Evolutionary conservation across 1,139 yeast species (phyloP).

Genomic region (Arxiozyma slooffiae): DNA sequence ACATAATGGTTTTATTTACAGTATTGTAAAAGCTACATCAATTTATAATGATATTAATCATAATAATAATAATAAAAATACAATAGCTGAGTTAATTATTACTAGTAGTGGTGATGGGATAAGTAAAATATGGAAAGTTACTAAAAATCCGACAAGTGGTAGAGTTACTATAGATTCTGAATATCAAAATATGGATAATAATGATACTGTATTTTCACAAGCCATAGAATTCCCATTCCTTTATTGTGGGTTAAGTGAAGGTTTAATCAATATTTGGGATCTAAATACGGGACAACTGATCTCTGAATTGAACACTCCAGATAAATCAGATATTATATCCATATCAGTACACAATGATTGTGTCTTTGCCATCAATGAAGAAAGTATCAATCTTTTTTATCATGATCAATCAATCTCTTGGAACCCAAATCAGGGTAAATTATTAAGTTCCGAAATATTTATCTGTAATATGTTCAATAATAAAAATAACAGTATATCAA

Average conservation of each 20-base stretch:
- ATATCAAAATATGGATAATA: slow-evolving; percentile 44
- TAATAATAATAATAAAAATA: slow-evolving; percentile 22
- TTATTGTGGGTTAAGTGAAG: slow-evolving; percentile 70
- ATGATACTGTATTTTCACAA: slow-evolving; percentile 62
- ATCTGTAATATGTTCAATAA: slow-evolving; percentile 8
- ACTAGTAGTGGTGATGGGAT: slow-evolving; percentile 90
- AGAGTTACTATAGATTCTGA: slow-evolving; percentile 13
- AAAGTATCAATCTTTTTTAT: slow-evolving; percentile 47
- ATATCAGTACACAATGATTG: slow-evolving; percentile 39
- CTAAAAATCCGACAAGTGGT: slow-evolving; percentile 7
- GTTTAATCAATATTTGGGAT: slow-evolving; percentile 75
- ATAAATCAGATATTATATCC: slow-evolving; percentile 41
- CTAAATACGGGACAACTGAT: slow-evolving; percentile 66
- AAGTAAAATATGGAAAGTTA: slow-evolving; percentile 61
- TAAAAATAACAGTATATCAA: slow-evolving; percentile 1
- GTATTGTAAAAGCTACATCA: slow-evolving; percentile 36
- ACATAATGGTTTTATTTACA: slow-evolving; percentile 81
- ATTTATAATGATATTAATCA: slow-evolving; percentile 3
- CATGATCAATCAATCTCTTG: slow-evolving; percentile 33
- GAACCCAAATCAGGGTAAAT: slow-evolving; percentile 35
- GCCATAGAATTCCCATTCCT: slow-evolving; percentile 52
- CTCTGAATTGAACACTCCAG: slow-evolving; percentile 43
- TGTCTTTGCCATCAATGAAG: slow-evolving; percentile 31
- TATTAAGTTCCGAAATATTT: slow-evolving; percentile 31
- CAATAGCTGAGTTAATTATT: slow-evolving; percentile 34